A percentile compares a stretch with the other conserved stretches of the same genome.
phyloP scores from a whole-genome alignment of 257 asterid genomes.

The Ballota nigra region DNA sequence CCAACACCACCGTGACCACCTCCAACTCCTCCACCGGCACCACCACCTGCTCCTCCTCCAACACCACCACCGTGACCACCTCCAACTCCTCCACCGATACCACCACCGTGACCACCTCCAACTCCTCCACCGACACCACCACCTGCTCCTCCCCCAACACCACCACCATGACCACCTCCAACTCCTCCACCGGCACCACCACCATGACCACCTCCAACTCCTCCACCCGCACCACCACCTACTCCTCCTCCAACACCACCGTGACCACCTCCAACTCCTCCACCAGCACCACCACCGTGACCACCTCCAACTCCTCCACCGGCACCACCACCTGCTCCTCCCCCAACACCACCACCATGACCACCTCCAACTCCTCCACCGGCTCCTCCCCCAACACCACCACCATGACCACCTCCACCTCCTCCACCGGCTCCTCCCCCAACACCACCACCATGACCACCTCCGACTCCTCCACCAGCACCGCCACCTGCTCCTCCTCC shows the following conservation, averaged over 20 bases:
- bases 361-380: constrained; percentile 35
- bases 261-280: constrained; percentile 1
- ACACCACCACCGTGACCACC: constrained; percentile 14
- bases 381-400: constrained; percentile 10
- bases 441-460: no score
- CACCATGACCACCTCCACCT: no score
- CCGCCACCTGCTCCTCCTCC: no score
- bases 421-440: no score
- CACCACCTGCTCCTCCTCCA: constrained; percentile 14
- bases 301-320: constrained; percentile 33
- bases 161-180: not conserved
- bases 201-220: not conserved
- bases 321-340: constrained; percentile 15
- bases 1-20: constrained; percentile 21
- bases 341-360: constrained; percentile 20
- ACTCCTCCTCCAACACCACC: no score
- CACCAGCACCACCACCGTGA: constrained; percentile 19
- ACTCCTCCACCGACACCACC: not conserved
- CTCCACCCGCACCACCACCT: not conserved
- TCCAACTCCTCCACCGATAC: no score
- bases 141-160: no score
- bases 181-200: no score
- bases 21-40: constrained; percentile 7
- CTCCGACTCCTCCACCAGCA: no score
- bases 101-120: constrained; percentile 20